Conservation (phyloP, 768 basidiomycete species). For the Cystofilobasidium capitatum region DNA sequence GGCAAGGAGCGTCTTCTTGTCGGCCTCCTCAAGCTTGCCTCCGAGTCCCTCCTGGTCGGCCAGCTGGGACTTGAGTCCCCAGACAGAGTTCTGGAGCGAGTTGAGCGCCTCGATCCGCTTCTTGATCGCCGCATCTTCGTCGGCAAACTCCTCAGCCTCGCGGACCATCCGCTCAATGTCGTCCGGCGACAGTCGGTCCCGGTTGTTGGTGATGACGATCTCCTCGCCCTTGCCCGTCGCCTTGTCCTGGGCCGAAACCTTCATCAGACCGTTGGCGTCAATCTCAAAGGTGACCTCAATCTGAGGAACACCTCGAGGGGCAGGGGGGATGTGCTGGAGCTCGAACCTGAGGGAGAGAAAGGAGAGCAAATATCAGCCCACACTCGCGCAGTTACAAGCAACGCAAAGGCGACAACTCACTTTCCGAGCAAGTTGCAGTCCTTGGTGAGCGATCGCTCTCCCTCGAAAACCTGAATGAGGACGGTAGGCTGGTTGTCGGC, state of each 20-base stretch:
- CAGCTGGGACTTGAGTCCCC: slow-evolving; percentile 76
- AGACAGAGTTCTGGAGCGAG: slow-evolving; percentile 46
- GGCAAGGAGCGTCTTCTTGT: slow-evolving; percentile 52
- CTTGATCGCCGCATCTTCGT: slow-evolving; percentile 53
- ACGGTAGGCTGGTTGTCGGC: slow-evolving; percentile 61
- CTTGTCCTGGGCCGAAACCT: slow-evolving; percentile 78
- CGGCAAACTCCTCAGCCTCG: slow-evolving; percentile 88
- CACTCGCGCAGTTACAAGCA: background rate
- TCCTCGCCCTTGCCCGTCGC: slow-evolving; percentile 45
- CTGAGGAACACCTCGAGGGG: slow-evolving; percentile 55
- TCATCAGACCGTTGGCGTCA: slow-evolving; percentile 93
- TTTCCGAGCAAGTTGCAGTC: slow-evolving; percentile 98
- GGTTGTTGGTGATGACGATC: slow-evolving; percentile 89
- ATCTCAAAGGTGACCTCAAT: slow-evolving; percentile 92
- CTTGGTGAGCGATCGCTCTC: slow-evolving; percentile 93
- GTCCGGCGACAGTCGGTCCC: slow-evolving; percentile 95
- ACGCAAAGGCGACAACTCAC: slow-evolving; percentile 15
- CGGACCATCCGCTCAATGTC: slow-evolving; percentile 96
- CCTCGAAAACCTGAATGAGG: slow-evolving; percentile 94
- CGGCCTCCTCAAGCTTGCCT: slow-evolving; percentile 50
- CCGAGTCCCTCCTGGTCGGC: slow-evolving; percentile 81
- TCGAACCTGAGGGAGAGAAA: slow-evolving; percentile 19
- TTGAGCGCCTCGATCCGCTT: slow-evolving; percentile 44
- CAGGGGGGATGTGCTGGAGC: slow-evolving; percentile 15
- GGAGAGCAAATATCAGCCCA: background rate